Evolutionary conservation across 2,329 filamentous ascomycete genomes (phyloP).

Genomic region (Fusarium sp.): DNA sequence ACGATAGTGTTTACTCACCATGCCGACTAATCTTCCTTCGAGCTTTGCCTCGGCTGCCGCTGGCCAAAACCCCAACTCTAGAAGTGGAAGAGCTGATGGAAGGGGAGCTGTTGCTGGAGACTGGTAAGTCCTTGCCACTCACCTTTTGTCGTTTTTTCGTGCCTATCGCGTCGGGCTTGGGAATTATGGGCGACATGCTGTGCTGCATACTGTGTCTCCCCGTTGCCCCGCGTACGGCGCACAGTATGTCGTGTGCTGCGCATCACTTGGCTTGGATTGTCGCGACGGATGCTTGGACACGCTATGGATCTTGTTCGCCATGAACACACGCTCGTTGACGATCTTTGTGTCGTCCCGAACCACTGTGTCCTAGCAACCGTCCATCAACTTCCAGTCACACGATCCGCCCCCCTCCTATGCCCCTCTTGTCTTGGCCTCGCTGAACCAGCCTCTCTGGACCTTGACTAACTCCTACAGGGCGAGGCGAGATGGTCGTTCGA

Average conservation of each 20-base stretch:
- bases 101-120: slow-evolving; percentile 72
- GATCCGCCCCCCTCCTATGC: slow-evolving; percentile 4
- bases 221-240: slow-evolving; percentile 19
- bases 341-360: not conserved
- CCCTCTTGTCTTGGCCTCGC: not conserved
- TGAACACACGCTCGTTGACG: not conserved
- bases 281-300: slow-evolving; percentile 14
- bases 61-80: slow-evolving; percentile 73
- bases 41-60: slow-evolving; percentile 88
- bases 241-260: slow-evolving; percentile 17
- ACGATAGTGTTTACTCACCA: slow-evolving; percentile 47
- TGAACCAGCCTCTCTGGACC: not conserved
- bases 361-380: not conserved
- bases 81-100: slow-evolving; percentile 68
- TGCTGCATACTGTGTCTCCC: slow-evolving; percentile 36
- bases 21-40: slow-evolving; percentile 83
- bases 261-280: slow-evolving; percentile 22
- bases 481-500: slow-evolving; percentile 67
- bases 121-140: slow-evolving; percentile 68
- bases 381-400: slow-evolving; percentile 5
- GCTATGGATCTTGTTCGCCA: not conserved
- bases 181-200: slow-evolving; percentile 25
- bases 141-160: slow-evolving; percentile 12
- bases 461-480: slow-evolving; percentile 57
- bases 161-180: slow-evolving; percentile 11